These are phyloP conservation scores for Arctostaphylos glauca DNA, from an alignment of 148 eudicot species.

Conservation along the genomic window DNA sequence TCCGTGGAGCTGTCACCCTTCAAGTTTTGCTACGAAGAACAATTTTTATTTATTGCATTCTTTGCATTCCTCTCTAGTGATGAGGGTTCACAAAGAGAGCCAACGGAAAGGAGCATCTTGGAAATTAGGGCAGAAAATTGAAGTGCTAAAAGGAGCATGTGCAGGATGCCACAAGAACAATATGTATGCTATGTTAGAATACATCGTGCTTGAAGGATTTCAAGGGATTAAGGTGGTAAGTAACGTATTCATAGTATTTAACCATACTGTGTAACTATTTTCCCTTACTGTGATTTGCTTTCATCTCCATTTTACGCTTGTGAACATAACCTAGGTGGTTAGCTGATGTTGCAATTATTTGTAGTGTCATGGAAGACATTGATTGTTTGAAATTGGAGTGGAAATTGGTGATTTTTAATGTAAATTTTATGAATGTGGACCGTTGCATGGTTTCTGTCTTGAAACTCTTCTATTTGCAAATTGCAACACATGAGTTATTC, in stretches of 20 bases:
- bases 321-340: too few species aligned
- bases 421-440: neutral
- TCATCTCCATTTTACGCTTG: too few species aligned
- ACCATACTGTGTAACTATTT: too few species aligned
- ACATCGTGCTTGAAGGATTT: too few species aligned
- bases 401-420: neutral
- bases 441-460: neutral
- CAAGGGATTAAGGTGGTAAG: too few species aligned
- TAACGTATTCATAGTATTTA: too few species aligned
- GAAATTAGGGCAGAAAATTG: slow-evolving; percentile 62
- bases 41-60: slow-evolving; percentile 7
- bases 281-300: too few species aligned
- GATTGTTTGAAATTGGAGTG: neutral
- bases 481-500: neutral
- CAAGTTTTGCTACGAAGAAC: too few species aligned
- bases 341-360: too few species aligned
- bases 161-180: slow-evolving; percentile 43
- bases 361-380: neutral
- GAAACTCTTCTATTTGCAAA: neutral
- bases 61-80: slow-evolving; percentile 39
- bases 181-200: too few species aligned
- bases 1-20: too few species aligned
- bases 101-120: slow-evolving; percentile 50
- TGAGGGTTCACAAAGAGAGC: slow-evolving; percentile 56
- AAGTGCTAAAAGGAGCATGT: slow-evolving; percentile 70